Conservation (phyloP, 176 grass and related monocot genomes). For the Lolium rigidum region DNA sequence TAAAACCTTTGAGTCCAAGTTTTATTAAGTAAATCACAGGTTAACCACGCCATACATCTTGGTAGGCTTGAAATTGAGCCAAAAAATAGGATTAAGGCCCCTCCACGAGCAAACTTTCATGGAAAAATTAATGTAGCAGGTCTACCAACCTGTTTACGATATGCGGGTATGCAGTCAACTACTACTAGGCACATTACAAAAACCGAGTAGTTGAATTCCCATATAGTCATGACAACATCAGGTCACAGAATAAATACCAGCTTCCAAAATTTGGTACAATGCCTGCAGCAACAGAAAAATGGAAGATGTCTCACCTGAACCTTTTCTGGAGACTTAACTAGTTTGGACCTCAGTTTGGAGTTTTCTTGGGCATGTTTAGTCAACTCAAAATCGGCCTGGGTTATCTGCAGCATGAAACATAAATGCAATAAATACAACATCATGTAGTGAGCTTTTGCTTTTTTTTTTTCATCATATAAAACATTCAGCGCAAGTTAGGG, state of each 20-base stretch:
- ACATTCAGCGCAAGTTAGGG: not conserved
- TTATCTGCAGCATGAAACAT: constrained; percentile 16
- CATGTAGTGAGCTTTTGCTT: constrained; percentile 11
- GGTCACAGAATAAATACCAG: not conserved
- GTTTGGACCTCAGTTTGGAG: constrained; percentile 58
- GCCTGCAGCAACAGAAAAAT: not conserved
- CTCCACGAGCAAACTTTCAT: not conserved
- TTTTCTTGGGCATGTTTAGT: constrained; percentile 76
- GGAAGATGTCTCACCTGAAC: constrained; percentile 57
- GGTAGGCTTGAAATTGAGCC: not conserved
- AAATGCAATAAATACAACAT: constrained; percentile 12
- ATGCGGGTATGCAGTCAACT: not conserved
- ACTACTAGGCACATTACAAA: not conserved
- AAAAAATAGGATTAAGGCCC: not conserved
- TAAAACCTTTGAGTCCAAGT: not conserved
- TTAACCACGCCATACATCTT: not conserved
- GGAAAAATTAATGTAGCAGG: not conserved
- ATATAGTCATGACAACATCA: constrained; percentile 5
- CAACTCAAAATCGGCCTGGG: constrained; percentile 19
- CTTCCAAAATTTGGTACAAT: not conserved
- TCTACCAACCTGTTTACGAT: not conserved
- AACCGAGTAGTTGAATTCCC: not conserved
- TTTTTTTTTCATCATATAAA: not conserved
- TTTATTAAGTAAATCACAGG: not conserved
- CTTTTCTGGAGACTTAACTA: constrained; percentile 93